Base-by-base conservation (phyloP, 768 basidiomycete genomes). In the Suillus subluteus region DNA sequence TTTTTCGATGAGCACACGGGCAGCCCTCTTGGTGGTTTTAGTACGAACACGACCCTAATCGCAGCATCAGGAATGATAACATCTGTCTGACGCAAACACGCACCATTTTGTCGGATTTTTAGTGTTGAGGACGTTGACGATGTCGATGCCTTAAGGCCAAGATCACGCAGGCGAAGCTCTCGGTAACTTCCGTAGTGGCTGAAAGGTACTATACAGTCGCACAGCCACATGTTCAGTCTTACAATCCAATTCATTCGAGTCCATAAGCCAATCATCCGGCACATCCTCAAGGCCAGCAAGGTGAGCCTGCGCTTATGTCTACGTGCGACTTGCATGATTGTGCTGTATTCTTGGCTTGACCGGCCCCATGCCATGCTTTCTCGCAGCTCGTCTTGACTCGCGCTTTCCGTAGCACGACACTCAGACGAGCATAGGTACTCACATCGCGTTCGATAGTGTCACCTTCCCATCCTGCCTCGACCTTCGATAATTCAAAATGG, bases 21-120 rank as follows among this genome's bases (percentile, higher is more conserved):
- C 98, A 77, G 98, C 97, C 84, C 96, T 94, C 88, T 99, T 99
- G 79, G 96, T 97, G 71, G 98, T 99, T 86, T 99, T 99, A 76
- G 98, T 99, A 79, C 98, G 94, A 83, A 99, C 97, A 77, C 98
- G 96, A 81, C 98, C 98, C 98, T 98, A 23, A 46, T 5, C 64
- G 13, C 21, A 35, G 18, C 8, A 23, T 37, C 21, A 6, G 52
- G 68, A 63, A 26, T 43, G 56, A 37, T 8, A 65, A 66, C 70
- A 65, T 74, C 11, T 65, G 65, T 54, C 4, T 18, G 5, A 12
- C 13, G 41, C 18, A 66, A 64, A 8, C 43, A 7, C 66, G 64
- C 74, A 89, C 89, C 89, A 90, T 90, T 71, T 74, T 85, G 82
- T 72, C 58, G 63, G 44, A 61, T 68, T 62, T 68, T 70, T 23